phyloP scores from a whole-genome alignment of 106 monocot genomes.

The Agapanthus africanus region DNA sequence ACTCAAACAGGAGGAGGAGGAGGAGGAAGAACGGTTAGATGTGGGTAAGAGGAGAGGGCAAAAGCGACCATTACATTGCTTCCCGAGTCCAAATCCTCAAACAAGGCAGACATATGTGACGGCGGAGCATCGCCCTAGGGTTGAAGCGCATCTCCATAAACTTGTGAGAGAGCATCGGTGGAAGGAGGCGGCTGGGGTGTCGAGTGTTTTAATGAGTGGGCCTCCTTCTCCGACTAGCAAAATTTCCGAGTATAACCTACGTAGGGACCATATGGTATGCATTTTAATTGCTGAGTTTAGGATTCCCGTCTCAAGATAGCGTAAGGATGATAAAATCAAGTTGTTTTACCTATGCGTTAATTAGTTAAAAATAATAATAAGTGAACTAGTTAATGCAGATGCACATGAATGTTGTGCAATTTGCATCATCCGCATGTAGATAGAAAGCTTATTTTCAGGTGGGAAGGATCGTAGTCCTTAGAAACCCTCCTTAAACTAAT shows the following conservation, averaged over 20 bases:
- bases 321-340: no score
- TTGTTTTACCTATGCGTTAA: no score
- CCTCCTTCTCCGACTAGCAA: background rate
- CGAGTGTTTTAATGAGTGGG: constrained; percentile 22
- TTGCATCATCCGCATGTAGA: no score
- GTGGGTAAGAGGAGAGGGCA: background rate
- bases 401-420: no score
- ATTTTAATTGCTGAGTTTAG: no score
- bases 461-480: no score
- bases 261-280: constrained; percentile 21
- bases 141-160: constrained; percentile 4
- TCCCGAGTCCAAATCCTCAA: background rate
- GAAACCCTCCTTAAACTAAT: no score
- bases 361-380: no score
- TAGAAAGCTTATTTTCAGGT: no score
- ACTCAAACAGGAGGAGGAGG: background rate
- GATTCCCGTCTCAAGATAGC: no score
- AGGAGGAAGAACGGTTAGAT: background rate
- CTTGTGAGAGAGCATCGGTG: constrained; percentile 15
- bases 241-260: constrained; percentile 4
- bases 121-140: constrained; percentile 10
- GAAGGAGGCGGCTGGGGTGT: constrained; percentile 39
- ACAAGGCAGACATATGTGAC: background rate
- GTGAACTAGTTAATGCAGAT: no score
- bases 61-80: background rate